phyloP scores from a whole-genome alignment of 2,329 filamentous ascomycete species.

The Trichoderma sp. region DNA sequence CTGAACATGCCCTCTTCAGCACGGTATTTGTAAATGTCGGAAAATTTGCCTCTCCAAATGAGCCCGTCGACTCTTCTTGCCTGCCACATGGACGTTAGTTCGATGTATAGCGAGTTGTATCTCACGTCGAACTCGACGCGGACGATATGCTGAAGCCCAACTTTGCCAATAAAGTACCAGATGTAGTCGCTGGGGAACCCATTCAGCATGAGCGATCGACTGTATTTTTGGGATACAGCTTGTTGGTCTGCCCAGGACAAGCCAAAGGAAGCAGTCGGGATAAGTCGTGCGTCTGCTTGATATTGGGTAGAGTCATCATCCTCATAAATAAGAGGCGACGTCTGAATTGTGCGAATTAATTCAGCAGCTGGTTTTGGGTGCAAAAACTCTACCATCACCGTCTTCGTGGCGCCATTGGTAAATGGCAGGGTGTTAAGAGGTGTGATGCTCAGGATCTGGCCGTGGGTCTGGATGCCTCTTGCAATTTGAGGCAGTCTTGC shows the following conservation, averaged over 20 bases:
- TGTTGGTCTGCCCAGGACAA: background rate
- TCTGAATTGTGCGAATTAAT: background rate
- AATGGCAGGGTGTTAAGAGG: conserved; percentile 19
- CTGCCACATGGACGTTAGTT: conserved; percentile 29
- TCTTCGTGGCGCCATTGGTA: background rate
- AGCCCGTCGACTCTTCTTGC: conserved; percentile 4
- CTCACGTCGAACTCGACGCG: background rate
- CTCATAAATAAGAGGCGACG: background rate
- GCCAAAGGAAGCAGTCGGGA: conserved; percentile 26
- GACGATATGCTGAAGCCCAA: conserved; percentile 27
- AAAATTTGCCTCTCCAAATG: background rate
- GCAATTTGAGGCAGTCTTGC: conserved; percentile 43
- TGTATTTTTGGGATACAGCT: background rate
- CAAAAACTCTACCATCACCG: conserved; percentile 31
- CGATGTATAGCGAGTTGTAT: conserved; percentile 25
- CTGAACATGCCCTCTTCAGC: background rate
- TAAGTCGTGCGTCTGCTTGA: conserved; percentile 12
- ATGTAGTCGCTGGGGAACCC: conserved; percentile 29
- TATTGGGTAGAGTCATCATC: background rate
- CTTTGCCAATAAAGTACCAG: conserved; percentile 29
- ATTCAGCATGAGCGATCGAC: conserved; percentile 27
- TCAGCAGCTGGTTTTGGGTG: background rate
- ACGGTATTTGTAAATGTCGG: background rate
- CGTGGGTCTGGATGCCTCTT: conserved; percentile 31
- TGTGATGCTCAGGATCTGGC: conserved; percentile 24